Percentiles rank a stretch among this genome's conserved stretches.
phyloP scores from a whole-genome alignment of 805 yeast genomes.

The Lachancea sp. region DNA sequence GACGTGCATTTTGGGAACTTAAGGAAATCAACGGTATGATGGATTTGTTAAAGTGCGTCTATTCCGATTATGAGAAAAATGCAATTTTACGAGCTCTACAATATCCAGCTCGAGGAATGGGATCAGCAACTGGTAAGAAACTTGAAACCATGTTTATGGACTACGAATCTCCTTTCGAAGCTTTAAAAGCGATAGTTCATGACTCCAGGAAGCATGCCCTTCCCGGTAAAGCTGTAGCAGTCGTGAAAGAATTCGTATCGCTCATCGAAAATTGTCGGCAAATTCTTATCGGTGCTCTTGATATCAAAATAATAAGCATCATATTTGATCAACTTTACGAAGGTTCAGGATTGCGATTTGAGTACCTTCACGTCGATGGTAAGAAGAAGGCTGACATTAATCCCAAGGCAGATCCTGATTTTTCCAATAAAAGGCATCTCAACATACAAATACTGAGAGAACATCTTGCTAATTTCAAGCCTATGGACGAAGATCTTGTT shows the following conservation, averaged over 20 bases:
- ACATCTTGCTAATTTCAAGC: constrained; percentile 16
- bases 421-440: constrained; percentile 24
- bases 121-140: constrained; percentile 43
- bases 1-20: constrained; percentile 74
- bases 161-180: constrained; percentile 6
- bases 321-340: constrained; percentile 29
- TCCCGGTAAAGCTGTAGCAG: constrained; percentile 20
- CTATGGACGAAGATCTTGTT: constrained; percentile 18
- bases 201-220: not conserved
- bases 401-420: constrained; percentile 19
- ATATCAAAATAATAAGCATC: constrained; percentile 12
- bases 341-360: constrained; percentile 26
- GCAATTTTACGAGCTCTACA: constrained; percentile 55
- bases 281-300: constrained; percentile 1
- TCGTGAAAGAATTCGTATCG: constrained; percentile 18
- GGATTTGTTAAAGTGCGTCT: constrained; percentile 58
- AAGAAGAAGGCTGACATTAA: constrained; percentile 20
- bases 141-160: constrained; percentile 11
- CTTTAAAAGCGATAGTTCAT: constrained; percentile 16
- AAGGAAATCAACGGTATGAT: constrained; percentile 59
- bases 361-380: constrained; percentile 24
- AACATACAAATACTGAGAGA: constrained; percentile 23
- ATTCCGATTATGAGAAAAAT: constrained; percentile 50
- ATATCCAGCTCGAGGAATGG: constrained; percentile 63
- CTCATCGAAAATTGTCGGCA: constrained; percentile 23